Conservation (phyloP, 139 green algal species). For the Chlamydomonas applanata region DNA sequence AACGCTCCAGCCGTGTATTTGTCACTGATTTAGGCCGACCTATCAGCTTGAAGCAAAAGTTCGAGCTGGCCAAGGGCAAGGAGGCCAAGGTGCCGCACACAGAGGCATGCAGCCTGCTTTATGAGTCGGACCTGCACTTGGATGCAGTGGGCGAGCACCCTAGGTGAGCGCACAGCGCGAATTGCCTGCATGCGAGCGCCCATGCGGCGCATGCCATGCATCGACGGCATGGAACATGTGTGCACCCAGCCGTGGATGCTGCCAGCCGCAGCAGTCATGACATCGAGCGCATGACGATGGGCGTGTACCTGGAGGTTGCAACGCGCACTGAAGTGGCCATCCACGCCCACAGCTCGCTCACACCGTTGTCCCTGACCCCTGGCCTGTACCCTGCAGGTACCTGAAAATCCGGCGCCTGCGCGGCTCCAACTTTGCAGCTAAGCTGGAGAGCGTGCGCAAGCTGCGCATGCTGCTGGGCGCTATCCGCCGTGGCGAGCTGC, state of each 20-base stretch:
- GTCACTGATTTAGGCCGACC: slow-evolving; percentile 29
- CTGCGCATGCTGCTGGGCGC: slow-evolving; percentile 42
- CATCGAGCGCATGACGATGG: too few relatives aligned
- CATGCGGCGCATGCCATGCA: too few relatives aligned
- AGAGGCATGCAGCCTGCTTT: slow-evolving; percentile 26
- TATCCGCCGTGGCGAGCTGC: slow-evolving; percentile 18
- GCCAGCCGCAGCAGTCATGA: too few relatives aligned
- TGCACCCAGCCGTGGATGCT: too few relatives aligned
- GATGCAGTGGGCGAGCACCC: slow-evolving; percentile 43
- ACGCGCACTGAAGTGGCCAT: too few relatives aligned
- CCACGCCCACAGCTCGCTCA: too few relatives aligned
- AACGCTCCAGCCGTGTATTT: slow-evolving; percentile 34
- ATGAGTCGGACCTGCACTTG: slow-evolving; percentile 42
- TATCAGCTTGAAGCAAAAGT: slow-evolving; percentile 35
- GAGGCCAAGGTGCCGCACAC: slow-evolving; percentile 24
- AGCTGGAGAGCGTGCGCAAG: slow-evolving; percentile 44
- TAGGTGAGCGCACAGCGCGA: slow-evolving; percentile 4
- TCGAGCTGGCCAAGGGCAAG: slow-evolving; percentile 15
- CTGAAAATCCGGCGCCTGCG: slow-evolving; percentile 32
- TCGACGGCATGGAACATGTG: too few relatives aligned
- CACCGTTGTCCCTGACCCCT: too few relatives aligned
- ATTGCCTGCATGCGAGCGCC: too few relatives aligned
- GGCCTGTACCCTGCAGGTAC: slow-evolving; percentile 23
- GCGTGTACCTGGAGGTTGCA: too few relatives aligned
- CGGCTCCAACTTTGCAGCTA: slow-evolving; percentile 18